Percentiles rank a stretch among this genome's conserved stretches.
These are phyloP conservation scores for Lentinula boryana DNA, from an alignment of 768 basidiomycete species.

Conservation along the genomic window DNA sequence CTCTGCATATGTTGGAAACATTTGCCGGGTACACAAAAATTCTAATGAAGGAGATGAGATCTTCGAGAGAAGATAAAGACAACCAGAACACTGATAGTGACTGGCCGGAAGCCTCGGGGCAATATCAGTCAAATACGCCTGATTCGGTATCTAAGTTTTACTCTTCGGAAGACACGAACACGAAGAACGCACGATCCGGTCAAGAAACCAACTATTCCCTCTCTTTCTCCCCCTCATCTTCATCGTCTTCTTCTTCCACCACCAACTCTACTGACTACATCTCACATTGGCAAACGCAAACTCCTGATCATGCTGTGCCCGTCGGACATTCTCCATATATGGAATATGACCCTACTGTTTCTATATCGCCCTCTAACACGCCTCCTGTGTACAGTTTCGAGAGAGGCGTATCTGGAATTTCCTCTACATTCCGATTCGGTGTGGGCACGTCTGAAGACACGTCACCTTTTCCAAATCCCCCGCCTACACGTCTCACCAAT, in stretches of 20 bases:
- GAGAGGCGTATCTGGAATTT: background rate
- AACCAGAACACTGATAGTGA: background rate
- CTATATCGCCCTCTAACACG: background rate
- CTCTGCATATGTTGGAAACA: background rate
- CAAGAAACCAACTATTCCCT: background rate
- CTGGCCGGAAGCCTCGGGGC: background rate
- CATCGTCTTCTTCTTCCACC: background rate
- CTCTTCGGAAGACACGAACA: background rate
- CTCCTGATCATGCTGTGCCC: background rate
- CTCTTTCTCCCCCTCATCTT: background rate
- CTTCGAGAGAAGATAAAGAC: background rate
- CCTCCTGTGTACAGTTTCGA: background rate
- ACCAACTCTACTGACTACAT: background rate
- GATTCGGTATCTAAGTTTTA: background rate
- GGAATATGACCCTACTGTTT: background rate
- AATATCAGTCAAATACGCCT: background rate
- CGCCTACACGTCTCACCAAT: background rate
- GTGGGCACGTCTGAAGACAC: background rate
- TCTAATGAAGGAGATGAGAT: background rate
- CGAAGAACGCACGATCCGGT: background rate
- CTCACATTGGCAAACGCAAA: background rate
- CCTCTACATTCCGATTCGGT: background rate
- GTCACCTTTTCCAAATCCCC: background rate
- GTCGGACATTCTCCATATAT: background rate
- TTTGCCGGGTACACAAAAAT: background rate